phyloP scores from a whole-genome alignment of 129 eudicot genomes.

The Saposhnikovia divaricata region DNA sequence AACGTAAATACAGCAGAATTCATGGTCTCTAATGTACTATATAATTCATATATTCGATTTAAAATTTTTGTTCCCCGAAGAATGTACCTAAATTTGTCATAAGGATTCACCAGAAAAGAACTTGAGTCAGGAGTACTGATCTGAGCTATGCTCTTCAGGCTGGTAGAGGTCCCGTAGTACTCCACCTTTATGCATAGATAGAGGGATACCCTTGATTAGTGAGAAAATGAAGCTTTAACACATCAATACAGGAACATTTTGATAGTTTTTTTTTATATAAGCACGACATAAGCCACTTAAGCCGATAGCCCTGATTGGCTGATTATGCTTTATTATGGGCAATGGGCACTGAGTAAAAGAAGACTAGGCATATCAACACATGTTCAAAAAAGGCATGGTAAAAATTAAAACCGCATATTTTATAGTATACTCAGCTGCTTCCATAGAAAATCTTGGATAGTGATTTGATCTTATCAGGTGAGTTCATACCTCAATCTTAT shows the following conservation, averaged over 20 bases:
- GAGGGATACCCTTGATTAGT: background rate
- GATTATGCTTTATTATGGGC: background rate
- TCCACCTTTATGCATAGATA: conserved; percentile 50
- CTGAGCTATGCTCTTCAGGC: conserved; percentile 86
- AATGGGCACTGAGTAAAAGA: background rate
- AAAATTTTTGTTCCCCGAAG: background rate
- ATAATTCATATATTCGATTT: background rate
- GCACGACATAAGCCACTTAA: background rate
- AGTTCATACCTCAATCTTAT: conserved; percentile 60
- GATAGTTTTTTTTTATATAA: background rate
- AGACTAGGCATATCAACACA: background rate
- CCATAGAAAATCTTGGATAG: background rate
- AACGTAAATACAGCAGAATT: background rate
- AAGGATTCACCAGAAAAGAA: conserved; percentile 80
- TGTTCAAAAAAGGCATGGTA: background rate
- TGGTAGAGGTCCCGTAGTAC: conserved; percentile 85
- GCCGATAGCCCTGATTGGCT: background rate
- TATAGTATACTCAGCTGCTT: background rate
- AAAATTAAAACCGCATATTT: background rate
- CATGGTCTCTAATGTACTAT: background rate
- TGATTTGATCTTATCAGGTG: background rate
- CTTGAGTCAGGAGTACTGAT: conserved; percentile 91
- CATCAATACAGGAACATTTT: background rate
- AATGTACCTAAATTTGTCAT: conserved; percentile 88
- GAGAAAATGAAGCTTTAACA: background rate